Base-by-base conservation (phyloP, 352 stramenopile genomes). In the Pythium volutum region DNA sequence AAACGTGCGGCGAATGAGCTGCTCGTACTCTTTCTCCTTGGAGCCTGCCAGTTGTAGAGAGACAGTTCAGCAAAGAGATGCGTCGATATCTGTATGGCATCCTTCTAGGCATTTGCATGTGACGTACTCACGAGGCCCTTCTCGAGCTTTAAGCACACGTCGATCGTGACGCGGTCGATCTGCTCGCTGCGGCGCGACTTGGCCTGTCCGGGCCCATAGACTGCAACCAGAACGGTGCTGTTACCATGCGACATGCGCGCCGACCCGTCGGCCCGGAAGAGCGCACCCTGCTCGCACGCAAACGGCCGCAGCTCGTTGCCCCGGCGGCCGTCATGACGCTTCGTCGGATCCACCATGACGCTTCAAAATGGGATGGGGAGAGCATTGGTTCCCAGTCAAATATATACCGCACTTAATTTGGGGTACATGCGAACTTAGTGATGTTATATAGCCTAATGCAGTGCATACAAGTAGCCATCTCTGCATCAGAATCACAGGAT, bases 1-100 rank as follows among this genome's bases (percentile, higher is more conserved):
- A 60, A 92, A 93, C 22, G 83, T 91, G 59, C 89, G 62, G 9
- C 82, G 80, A 51, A 93, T 84, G 47, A 93, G 77, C 73, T 87
- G 77, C 64, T 93, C 84, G 65, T 88, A 91, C 65, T 91, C 84
- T 59, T 92, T 93, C 72, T 93, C 82, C 66, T 87, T 89, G 46
- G 79, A 87, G 49, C 74, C 82, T 91, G 42, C 11, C 39, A 36
- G 2, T n/a, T n/a, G n/a, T n/a, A n/a, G n/a, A n/a, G n/a, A n/a
- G n/a, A n/a, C n/a, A n/a, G n/a, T n/a, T n/a, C n/a, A n/a, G n/a
- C n/a, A n/a, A n/a, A n/a, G n/a, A n/a, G n/a, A n/a, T n/a, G n/a
- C n/a, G n/a, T n/a, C n/a, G n/a, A n/a, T n/a, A n/a, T n/a, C n/a
- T n/a, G n/a, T n/a, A n/a, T n/a, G n/a, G n/a, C n/a, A n/a, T n/a